Percentiles rank a stretch among this genome's conserved stretches.
Evolutionary conservation across 202 grass and related monocot species (phyloP).

Genomic region (Tripidium arundinaceum): DNA sequence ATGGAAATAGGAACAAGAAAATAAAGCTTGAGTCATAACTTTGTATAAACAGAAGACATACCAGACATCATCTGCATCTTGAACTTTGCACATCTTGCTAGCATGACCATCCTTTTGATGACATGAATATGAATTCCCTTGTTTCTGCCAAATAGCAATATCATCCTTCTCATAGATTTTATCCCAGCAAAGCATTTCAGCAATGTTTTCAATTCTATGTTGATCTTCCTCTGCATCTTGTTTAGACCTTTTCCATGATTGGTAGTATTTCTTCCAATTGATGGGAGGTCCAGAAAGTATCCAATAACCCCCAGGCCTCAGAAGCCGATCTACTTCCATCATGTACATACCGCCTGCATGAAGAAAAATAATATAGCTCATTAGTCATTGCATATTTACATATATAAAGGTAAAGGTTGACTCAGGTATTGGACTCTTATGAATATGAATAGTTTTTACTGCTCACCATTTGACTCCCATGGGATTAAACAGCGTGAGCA

Average conservation of each 20-base stretch:
- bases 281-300: constrained; percentile 85
- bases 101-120: constrained; percentile 36
- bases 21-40: constrained; percentile 4
- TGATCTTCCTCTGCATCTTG: constrained; percentile 60
- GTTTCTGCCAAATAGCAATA: constrained; percentile 85
- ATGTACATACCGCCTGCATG: constrained; percentile 82
- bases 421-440: background rate
- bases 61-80: constrained; percentile 74
- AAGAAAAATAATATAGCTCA: constrained; percentile 21
- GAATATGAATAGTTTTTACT: constrained; percentile 14
- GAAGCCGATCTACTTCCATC: constrained; percentile 87
- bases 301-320: constrained; percentile 93
- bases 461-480: constrained; percentile 80
- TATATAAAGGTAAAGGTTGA: background rate
- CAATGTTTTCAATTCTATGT: constrained; percentile 58
- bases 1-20: background rate
- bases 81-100: constrained; percentile 54
- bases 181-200: constrained; percentile 85
- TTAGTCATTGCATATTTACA: background rate
- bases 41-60: constrained; percentile 36
- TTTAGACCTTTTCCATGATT: constrained; percentile 67
- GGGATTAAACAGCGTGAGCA: constrained; percentile 87
- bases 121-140: constrained; percentile 52
- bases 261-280: constrained; percentile 62
- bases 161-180: constrained; percentile 74